Evolutionary conservation across 805 yeast species (phyloP), one percentile per base, ranked within the genome.

Genomic region (Limtongozyma cylindracea): DNA sequence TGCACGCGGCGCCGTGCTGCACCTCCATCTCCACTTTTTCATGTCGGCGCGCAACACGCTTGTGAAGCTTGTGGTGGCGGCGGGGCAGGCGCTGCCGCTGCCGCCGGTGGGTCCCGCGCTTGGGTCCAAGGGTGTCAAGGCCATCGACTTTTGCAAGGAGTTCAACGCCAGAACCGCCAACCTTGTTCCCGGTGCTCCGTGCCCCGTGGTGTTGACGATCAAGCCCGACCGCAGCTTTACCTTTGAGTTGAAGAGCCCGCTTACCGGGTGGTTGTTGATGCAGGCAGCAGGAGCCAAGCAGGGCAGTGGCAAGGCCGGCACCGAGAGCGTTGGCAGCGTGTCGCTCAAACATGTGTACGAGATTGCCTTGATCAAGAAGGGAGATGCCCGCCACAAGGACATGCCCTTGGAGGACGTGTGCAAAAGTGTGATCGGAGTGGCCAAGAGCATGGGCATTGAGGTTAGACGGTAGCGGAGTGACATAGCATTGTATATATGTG

Each of bases 91-190:
- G 1, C 88, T 95, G 2, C 96, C 98, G 19, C 71, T 94, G 3
- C 98, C 98, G 14, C 98, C 98, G 5, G 96, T 88, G 14, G 98
- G 98, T 31, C 98, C 98, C 20, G 98, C 96, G 0, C 55, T 88
- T 22, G 98, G 98, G 32, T 84, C 96, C 27, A 84, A 84, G 45
- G 98, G 98, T 55, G 91, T 88, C 21, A 88, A 88, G 43, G 96
- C 96, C 30, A 88, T 88, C 38, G 98, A 88, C 45, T 88, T 88
- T 38, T 84, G 96, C 51, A 88, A 88, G 46, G 96, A 88, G 42
- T 88, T 88, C 56, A 88, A 88, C 43, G 98, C 98, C 13, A 68
- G 93, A 44, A 80, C 96, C 8, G 91, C 93, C 6, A 67, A 68
- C 31, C 72, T 63, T 39, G 60, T 60, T 23, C 78, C 91, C 10